Evolutionary conservation across 768 basidiomycete genomes (phyloP), one percentile per base, ranked within the genome.

Genomic region (Clitopilus hobsonii): DNA sequence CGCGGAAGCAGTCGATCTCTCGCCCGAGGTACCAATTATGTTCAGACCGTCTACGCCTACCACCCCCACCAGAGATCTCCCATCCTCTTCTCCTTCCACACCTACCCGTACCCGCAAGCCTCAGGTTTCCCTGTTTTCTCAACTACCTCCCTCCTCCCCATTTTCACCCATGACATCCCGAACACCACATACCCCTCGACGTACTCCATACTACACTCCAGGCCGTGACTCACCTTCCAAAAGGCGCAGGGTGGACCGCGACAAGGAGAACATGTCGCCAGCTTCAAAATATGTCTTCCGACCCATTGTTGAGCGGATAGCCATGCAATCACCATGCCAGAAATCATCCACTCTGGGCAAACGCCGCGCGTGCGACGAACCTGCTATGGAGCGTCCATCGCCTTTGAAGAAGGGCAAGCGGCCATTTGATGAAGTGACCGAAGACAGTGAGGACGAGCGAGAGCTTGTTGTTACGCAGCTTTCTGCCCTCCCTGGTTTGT

Each of bases 191-290:
- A 72, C 74, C 1, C 74, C 77, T 0, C 67, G 62, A 54, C 65
- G 68, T 14, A 65, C 66, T 11, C 55, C 61, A 25, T 38, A 47
- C 22, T 47, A 47, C 10, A 47, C 51, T 3, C 41, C 41, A 6
- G 41, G 41, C 22, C 52, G 49, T 14, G 49, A 45, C 18, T 59
- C 67, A 26, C 72, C 74, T 20, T 65, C 70, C 20, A 74, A 73
- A 58, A 75, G 76, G 56, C 70, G 74, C 51, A 66, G 70, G 57
- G 51, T 67, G 25, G 66, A 63, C 14, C 60, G 61, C 6, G 68
- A 85, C 65, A 89, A 89, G 68, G 88, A 90, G 64, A 89, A 89
- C 61, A 55, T 67, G 27, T 78, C 78, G 0, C 83, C 81, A 28
- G 57, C 67, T 4, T 60, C 61, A 7, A 52, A 22, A 24, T 24